phyloP scores from a whole-genome alignment of 2,329 filamentous ascomycete species.

The Helotiales sp. region DNA sequence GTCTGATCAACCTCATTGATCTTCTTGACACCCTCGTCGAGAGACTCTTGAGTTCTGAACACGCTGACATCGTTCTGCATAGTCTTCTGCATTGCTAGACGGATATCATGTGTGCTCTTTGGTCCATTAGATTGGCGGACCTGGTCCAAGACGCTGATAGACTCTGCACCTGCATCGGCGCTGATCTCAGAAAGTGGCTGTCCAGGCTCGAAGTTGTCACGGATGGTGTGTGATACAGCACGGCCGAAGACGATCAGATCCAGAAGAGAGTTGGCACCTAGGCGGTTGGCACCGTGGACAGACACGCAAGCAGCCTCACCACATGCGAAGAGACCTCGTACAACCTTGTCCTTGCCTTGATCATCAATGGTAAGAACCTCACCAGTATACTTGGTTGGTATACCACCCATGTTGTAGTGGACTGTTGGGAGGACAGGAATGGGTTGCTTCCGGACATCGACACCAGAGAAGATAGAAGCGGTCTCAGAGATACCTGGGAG shows the following conservation, averaged over 20 bases:
- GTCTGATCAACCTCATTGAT: constrained; percentile 80
- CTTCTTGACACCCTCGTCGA: constrained; percentile 90
- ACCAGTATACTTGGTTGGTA: constrained; percentile 95
- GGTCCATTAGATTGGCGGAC: constrained; percentile 81
- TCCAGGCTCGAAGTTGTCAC: constrained; percentile 87
- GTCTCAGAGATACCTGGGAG: constrained; percentile 98
- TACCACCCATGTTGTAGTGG: constrained; percentile 99
- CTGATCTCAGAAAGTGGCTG: constrained; percentile 75
- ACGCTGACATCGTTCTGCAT: constrained; percentile 98
- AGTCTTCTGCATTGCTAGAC: constrained; percentile 92
- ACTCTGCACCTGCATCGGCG: constrained; percentile 84
- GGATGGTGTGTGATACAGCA: constrained; percentile 88
- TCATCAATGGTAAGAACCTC: constrained; percentile 90
- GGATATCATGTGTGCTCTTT: constrained; percentile 85
- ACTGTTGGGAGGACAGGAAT: constrained; percentile 96
- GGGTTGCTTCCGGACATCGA: constrained; percentile 95
- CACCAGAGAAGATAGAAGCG: constrained; percentile 93
- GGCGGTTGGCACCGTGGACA: constrained; percentile 95
- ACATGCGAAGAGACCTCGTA: constrained; percentile 92
- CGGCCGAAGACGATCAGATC: constrained; percentile 97
- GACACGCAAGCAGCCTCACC: constrained; percentile 97
- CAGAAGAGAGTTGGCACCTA: constrained; percentile 96
- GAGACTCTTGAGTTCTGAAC: constrained; percentile 82
- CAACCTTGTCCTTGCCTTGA: constrained; percentile 85
- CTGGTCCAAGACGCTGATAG: constrained; percentile 83